A percentile compares a stretch with the other conserved stretches of the same genome.
These are phyloP conservation scores for Flaveria brownii DNA, from an alignment of 129 eudicot species.

Conservation along the genomic window DNA sequence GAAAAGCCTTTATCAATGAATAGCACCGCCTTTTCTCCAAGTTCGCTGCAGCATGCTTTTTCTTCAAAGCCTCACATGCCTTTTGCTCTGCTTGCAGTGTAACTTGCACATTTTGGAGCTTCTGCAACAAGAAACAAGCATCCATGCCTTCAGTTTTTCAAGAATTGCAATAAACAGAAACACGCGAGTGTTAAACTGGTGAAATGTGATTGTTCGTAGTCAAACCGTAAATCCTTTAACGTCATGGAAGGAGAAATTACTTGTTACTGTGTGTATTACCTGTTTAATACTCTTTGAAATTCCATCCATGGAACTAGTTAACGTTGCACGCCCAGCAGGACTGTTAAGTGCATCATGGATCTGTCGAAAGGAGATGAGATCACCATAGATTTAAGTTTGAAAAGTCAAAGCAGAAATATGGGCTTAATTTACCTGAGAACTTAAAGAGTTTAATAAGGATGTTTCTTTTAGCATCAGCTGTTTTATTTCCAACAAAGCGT, in stretches of 20 bases:
- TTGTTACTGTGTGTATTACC: constrained; percentile 34
- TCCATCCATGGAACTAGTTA: constrained; percentile 60
- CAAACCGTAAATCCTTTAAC: neutral
- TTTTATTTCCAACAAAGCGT: constrained; percentile 77
- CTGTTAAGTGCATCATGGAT: constrained; percentile 65
- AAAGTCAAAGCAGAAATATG: neutral
- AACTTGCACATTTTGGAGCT: constrained; percentile 51
- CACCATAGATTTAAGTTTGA: constrained; percentile 7
- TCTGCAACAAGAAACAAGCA: constrained; percentile 39
- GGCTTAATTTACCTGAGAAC: constrained; percentile 57
- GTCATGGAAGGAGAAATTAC: constrained; percentile 5
- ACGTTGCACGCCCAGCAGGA: constrained; percentile 56
- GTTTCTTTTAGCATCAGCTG: constrained; percentile 85
- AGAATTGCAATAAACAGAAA: neutral
- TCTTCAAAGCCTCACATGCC: constrained; percentile 47
- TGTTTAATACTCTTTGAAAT: constrained; percentile 57
- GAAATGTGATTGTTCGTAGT: neutral
- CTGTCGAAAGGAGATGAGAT: constrained; percentile 31
- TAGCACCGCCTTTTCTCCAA: constrained; percentile 60
- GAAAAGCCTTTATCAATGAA: constrained; percentile 52
- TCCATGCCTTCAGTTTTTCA: neutral
- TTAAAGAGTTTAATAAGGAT: constrained; percentile 73
- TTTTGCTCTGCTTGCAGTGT: constrained; percentile 51
- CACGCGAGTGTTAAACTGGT: neutral
- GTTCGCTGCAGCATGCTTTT: constrained; percentile 56